Percentiles rank a stretch among this genome's conserved stretches.
Conservation (phyloP, 345 rosid species). For the Eutrema japonicum region DNA sequence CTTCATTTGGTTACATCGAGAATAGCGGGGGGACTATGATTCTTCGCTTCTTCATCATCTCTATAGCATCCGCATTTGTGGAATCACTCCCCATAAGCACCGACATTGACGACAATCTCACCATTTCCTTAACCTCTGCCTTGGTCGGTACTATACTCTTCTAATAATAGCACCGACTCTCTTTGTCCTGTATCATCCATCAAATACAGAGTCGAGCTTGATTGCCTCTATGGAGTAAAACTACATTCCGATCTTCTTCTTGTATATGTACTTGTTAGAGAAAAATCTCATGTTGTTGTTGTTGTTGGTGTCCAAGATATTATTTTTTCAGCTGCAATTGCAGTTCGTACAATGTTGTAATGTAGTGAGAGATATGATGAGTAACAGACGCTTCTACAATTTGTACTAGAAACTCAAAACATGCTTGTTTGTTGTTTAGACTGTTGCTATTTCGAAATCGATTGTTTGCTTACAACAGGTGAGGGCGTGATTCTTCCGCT, state of each 20-base stretch:
- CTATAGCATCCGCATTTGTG: constrained; percentile 71
- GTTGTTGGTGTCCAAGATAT: constrained; percentile 7
- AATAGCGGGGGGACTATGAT: constrained; percentile 53
- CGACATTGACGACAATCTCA: constrained; percentile 87
- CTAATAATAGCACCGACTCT: not conserved
- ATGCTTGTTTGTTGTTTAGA: constrained; percentile 19
- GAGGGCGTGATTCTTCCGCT: constrained; percentile 30
- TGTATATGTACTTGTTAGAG: constrained; percentile 19
- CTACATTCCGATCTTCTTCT: not conserved
- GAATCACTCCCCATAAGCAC: constrained; percentile 90
- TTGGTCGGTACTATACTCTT: constrained; percentile 64
- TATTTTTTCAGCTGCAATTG: constrained; percentile 29
- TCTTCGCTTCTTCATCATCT: constrained; percentile 62
- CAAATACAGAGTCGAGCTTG: constrained; percentile 8
- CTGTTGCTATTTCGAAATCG: constrained; percentile 23
- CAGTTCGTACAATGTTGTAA: constrained; percentile 37
- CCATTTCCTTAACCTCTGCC: constrained; percentile 67
- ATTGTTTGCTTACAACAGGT: constrained; percentile 25
- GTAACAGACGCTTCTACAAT: constrained; percentile 2
- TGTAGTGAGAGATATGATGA: constrained; percentile 31
- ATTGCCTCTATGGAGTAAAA: not conserved
- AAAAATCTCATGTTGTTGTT: not conserved
- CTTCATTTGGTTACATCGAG: constrained; percentile 65
- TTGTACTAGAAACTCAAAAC: constrained; percentile 22
- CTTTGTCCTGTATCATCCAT: constrained; percentile 9